Evolutionary conservation across 2,329 filamentous ascomycete genomes (phyloP), one percentile per base, ranked within the genome.

Genomic region (Ceratocystis variospora): DNA sequence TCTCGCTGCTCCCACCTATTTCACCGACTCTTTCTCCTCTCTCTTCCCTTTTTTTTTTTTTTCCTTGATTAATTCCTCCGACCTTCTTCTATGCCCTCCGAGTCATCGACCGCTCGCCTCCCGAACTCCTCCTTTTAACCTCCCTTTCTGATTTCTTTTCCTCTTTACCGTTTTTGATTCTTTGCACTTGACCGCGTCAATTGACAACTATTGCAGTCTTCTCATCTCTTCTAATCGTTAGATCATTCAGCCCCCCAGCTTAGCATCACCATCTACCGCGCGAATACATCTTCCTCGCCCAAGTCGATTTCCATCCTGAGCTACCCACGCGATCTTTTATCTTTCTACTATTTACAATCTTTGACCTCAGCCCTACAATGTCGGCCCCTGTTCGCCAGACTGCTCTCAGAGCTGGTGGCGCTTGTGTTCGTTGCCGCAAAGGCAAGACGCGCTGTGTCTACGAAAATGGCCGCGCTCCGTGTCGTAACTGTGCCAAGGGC

Each of bases 361-460:
- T 41, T 15, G 10, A 41, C 37, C 10, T 5, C 3, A 41, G 25
- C 44, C 12, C 12, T 25, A 68, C 31, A 55, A 81, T 81, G 79
- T 76, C 79, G 71, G 73, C 80, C 69, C 66, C 66, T n/a, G 79
- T 81, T 72, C 80, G 82, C 75, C 80, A 80, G 71, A 84, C 82
- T 70, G 82, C 82, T 74, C 80, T 84, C 66, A 78, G 82, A 72
- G 82, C 82, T 73, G 82, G 82, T 72, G 82, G 81, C 71, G 82
- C 82, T 71, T 85, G 82, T 70, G 82, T 84, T 70, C 81, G 82
- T 74, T 85, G 82, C 74, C 81, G 82, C 73, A 85, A 84, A 72
- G 82, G 82, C 75, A 85, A 85, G 74, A 85, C 82, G 64, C 84
- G 84, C 71, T 85, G 82, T 69, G 82, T 84, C 71, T 85, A 85